Conservation (phyloP, 352 stramenopile genomes). For the Globisporangium cystogenes region DNA sequence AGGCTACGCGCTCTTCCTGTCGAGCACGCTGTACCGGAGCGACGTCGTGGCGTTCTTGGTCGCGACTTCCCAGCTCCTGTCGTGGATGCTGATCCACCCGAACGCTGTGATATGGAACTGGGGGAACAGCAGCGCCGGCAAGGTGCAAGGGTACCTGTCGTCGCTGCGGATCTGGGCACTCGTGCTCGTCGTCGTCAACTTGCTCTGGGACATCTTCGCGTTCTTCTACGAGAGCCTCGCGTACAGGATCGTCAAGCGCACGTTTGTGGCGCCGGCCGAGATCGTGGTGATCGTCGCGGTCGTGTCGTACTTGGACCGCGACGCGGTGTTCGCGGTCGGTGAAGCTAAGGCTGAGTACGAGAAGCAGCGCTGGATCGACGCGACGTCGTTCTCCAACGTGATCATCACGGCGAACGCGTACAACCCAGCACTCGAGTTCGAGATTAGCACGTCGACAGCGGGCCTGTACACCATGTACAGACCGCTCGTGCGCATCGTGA, state of each 20-base stretch:
- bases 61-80: conserved; percentile 10
- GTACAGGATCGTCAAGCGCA: conserved; percentile 25
- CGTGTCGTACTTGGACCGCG: background rate
- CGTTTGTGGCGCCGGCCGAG: conserved; percentile 25
- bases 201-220: conserved; percentile 22
- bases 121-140: conserved; percentile 19
- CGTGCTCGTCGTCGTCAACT: conserved; percentile 24
- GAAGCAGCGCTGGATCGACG: conserved; percentile 19
- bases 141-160: conserved; percentile 34
- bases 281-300: conserved; percentile 22
- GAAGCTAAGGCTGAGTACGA: conserved; percentile 5
- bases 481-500: conserved; percentile 18
- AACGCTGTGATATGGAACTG: conserved; percentile 43
- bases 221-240: conserved; percentile 26
- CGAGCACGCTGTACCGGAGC: conserved; percentile 21
- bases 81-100: conserved; percentile 40
- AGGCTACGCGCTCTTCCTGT: background rate
- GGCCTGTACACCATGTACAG: conserved; percentile 33
- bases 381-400: conserved; percentile 10
- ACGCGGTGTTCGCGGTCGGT: conserved; percentile 25
- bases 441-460: conserved; percentile 9
- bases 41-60: conserved; percentile 13
- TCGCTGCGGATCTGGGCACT: conserved; percentile 24
- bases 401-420: conserved; percentile 22
- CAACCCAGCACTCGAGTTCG: conserved; percentile 23